phyloP scores from a whole-genome alignment of 2,329 filamentous ascomycete genomes.

The Hortaea werneckii region DNA sequence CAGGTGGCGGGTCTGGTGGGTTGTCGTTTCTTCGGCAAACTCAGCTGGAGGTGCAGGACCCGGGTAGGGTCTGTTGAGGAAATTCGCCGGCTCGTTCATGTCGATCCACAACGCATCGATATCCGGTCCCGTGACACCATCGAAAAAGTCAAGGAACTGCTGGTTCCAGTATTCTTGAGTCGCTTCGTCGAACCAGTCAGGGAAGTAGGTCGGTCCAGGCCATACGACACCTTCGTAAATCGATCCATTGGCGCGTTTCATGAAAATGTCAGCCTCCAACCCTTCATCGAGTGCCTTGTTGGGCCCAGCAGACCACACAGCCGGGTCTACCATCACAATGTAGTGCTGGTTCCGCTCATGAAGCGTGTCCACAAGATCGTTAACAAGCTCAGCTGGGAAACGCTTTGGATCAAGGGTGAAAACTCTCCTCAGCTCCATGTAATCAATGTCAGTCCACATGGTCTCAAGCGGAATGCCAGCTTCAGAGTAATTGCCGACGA shows the following conservation, averaged over 20 bases:
- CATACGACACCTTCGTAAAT: slow-evolving; percentile 58
- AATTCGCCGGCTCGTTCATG: slow-evolving; percentile 52
- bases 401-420: slow-evolving; percentile 56
- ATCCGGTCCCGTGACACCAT: slow-evolving; percentile 52
- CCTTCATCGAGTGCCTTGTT: slow-evolving; percentile 7
- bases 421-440: slow-evolving; percentile 38
- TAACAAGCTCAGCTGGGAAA: slow-evolving; percentile 53
- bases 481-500: slow-evolving; percentile 40
- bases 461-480: slow-evolving; percentile 49
- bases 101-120: slow-evolving; percentile 66
- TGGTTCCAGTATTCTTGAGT: slow-evolving; percentile 58
- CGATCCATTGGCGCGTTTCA: slow-evolving; percentile 38
- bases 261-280: slow-evolving; percentile 6
- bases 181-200: slow-evolving; percentile 62
- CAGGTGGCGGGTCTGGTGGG: slow-evolving; percentile 7
- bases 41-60: slow-evolving; percentile 6
- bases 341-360: slow-evolving; percentile 24
- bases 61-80: slow-evolving; percentile 27
- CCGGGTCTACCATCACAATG: slow-evolving; percentile 44
- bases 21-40: slow-evolving; percentile 2
- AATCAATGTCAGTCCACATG: slow-evolving; percentile 35
- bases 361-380: slow-evolving; percentile 52
- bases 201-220: slow-evolving; percentile 46
- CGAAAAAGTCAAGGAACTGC: slow-evolving; percentile 57
- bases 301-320: slow-evolving; percentile 2